Conservation (phyloP, 208 protist species). For the Wallacemonas collosoma region DNA sequence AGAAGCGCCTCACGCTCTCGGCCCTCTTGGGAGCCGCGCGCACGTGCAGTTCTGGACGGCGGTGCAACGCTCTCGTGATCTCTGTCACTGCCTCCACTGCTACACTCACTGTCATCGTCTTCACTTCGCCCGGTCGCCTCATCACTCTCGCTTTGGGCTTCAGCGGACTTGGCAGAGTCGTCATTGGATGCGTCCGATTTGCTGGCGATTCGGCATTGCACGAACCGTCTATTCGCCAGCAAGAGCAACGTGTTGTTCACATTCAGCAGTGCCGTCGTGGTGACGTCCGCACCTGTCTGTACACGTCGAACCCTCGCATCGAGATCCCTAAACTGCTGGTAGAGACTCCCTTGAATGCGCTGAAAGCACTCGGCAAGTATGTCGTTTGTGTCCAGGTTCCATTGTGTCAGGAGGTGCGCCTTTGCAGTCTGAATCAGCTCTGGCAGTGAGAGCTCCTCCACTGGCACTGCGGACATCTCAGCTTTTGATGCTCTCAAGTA, state of each 20-base stretch:
- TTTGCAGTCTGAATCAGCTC: constrained; percentile 29
- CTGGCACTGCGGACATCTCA: not conserved
- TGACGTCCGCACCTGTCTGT: constrained; percentile 1
- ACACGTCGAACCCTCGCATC: constrained; percentile 3
- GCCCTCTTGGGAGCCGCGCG: constrained; percentile 18
- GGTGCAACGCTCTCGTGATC: not conserved
- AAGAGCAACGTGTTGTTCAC: constrained; percentile 59
- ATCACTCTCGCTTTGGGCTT: constrained; percentile 17
- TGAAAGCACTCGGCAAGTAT: constrained; percentile 29
- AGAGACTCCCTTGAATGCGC: constrained; percentile 1
- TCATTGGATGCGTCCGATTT: constrained; percentile 29
- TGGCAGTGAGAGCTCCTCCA: constrained; percentile 3
- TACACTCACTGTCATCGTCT: constrained; percentile 9
- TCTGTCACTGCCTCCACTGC: constrained; percentile 13
- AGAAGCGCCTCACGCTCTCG: constrained; percentile 9
- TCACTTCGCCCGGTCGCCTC: constrained; percentile 9
- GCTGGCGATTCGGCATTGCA: constrained; percentile 71
- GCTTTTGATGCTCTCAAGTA: not conserved
- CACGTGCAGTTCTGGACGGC: not conserved
- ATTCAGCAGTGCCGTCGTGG: constrained; percentile 41
- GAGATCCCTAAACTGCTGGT: not conserved
- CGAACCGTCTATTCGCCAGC: constrained; percentile 71
- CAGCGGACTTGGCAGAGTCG: constrained; percentile 10
- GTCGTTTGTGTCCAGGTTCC: constrained; percentile 50
- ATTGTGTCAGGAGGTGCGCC: constrained; percentile 27